These are phyloP conservation scores for Mortierella hygrophila DNA, from an alignment of 192 early-diverging fungal species.

Conservation along the genomic window DNA sequence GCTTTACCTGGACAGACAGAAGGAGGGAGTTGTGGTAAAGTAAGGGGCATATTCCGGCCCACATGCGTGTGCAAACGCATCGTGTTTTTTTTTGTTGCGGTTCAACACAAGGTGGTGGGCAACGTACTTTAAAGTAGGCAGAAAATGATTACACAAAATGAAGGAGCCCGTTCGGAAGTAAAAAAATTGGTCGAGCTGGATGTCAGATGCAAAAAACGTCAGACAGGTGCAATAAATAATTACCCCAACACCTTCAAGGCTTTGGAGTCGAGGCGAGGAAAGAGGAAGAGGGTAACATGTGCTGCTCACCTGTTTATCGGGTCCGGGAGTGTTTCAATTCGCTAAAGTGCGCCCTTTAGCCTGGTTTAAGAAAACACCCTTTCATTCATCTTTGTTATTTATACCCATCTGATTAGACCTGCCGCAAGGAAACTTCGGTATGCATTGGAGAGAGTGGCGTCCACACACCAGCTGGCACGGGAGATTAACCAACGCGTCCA, in stretches of 20 bases:
- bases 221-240: background rate
- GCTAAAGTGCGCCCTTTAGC: background rate
- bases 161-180: background rate
- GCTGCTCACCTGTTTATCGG: constrained; percentile 8
- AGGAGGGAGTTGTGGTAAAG: background rate
- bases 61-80: background rate
- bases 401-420: constrained; percentile 60
- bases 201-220: background rate
- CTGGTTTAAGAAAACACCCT: constrained; percentile 58
- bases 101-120: background rate
- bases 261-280: background rate
- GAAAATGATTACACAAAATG: background rate
- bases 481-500: constrained; percentile 72
- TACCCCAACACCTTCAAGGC: background rate
- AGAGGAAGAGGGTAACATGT: background rate
- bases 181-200: background rate
- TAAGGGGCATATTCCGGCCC: background rate
- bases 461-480: constrained; percentile 64
- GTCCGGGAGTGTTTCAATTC: background rate
- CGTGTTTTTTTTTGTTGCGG: background rate
- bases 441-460: constrained; percentile 63
- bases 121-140: background rate
- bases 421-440: constrained; percentile 66
- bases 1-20: background rate
- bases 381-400: constrained; percentile 57